Conservation (phyloP, 1,284 basidiomycete genomes). For the Mrakiaceae sp. region DNA sequence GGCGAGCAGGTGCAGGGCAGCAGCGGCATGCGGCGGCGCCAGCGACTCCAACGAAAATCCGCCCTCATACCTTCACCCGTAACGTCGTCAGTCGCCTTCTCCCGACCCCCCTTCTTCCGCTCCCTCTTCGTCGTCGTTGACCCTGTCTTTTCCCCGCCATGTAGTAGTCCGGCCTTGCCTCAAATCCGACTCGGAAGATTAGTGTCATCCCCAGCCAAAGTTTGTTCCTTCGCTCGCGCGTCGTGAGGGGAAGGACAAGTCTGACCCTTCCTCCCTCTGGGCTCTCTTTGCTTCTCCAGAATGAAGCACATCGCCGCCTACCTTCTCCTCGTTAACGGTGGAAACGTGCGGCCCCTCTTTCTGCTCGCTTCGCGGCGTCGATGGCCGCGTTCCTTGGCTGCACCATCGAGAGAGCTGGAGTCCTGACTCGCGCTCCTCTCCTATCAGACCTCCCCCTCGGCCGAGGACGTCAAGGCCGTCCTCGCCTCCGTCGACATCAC, state of each 20-base stretch:
- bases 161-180: slow-evolving; percentile 7
- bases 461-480: slow-evolving; percentile 80
- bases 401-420: no score
- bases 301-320: slow-evolving; percentile 98
- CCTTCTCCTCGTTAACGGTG: slow-evolving; percentile 91
- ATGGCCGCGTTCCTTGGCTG: no score
- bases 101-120: not conserved
- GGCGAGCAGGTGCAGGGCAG: no score
- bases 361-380: not conserved
- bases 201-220: slow-evolving; percentile 1
- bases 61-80: no score
- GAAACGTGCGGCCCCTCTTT: slow-evolving; percentile 44
- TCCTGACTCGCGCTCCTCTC: not conserved
- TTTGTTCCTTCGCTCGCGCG: not conserved
- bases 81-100: no score
- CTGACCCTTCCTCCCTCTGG: not conserved
- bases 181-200: slow-evolving; percentile 4
- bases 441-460: slow-evolving; percentile 55
- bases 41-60: no score
- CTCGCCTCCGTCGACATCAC: slow-evolving; percentile 81
- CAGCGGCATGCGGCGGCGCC: no score
- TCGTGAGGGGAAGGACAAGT: not conserved
- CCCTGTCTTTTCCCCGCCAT: not conserved
- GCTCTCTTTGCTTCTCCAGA: not conserved
- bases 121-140: not conserved